Evolutionary conservation across 768 basidiomycete genomes (phyloP), one percentile per base, ranked within the genome.

Genomic region (Lentinus tigrinus): DNA sequence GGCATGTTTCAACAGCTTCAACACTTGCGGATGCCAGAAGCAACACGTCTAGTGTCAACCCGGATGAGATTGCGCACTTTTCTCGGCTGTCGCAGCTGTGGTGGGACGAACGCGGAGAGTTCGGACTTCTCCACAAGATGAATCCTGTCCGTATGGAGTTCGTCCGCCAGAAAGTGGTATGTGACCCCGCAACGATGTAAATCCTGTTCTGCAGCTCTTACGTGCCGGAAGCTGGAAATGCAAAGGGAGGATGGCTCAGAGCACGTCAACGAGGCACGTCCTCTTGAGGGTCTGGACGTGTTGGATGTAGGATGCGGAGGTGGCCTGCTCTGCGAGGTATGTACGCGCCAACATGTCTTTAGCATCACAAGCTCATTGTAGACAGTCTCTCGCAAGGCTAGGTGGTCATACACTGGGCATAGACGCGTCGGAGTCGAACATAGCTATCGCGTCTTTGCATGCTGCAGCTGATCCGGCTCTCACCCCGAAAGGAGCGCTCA

Each of bases 291-390:
- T 0, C 73, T 88, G 68, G 82, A 88, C 57, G 85, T 91, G 14
- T 75, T 98, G 51, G 95, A 98, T 69, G 87, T 98, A 2, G 97
- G 97, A 0, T 98, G 97, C 70, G 97, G 97, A 7, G 97, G 97
- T 0, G 97, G 97, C 0, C 74, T 98, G 57, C 77, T 99, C 55
- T 88, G 92, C 23, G 96, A 98, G 81, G 95, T 93, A 60, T 59
- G 80, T 64, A 14, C 13, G n/a, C 36, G 19, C 17, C 37, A 17
- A 23, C 38, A 36, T 14, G 47, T 17, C 13, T 14, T 36, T 31
- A 13, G 21, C 39, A 28, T 13, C 5, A 21, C 26, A 23, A 14
- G 47, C 21, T 31, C 3, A 19, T 24, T 43, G 47, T 13, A 23
- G 14, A 40, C 40, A 97, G 94, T 91, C 89, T 65, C 77, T 98